Percentiles rank a stretch among this genome's conserved stretches.
These are phyloP conservation scores for Chloromonas sp. DNA, from an alignment of 163 green algal species.

Conservation along the genomic window DNA sequence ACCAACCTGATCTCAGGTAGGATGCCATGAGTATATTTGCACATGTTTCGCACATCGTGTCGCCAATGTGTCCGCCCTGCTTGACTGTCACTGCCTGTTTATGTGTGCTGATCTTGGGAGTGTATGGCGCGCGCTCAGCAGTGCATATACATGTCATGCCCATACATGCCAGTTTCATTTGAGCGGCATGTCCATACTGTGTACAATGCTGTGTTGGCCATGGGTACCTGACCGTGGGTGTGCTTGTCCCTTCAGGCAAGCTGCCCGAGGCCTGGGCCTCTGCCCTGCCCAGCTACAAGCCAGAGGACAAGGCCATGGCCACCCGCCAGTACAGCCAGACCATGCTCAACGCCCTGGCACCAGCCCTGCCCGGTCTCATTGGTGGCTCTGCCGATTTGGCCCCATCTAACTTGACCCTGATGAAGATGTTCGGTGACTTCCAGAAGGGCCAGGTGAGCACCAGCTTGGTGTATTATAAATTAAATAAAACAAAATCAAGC, in stretches of 20 bases:
- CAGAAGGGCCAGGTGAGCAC: slow-evolving; percentile 52
- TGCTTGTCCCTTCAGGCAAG: slow-evolving; percentile 36
- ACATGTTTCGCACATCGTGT: too few species aligned
- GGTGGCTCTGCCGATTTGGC: slow-evolving; percentile 95
- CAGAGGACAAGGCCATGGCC: slow-evolving; percentile 90
- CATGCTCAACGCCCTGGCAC: slow-evolving; percentile 91
- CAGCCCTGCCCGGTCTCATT: slow-evolving; percentile 86
- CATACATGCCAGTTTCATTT: too few species aligned
- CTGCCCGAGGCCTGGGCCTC: slow-evolving; percentile 82
- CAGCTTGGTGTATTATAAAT: neutral
- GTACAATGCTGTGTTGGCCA: too few species aligned
- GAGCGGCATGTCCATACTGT: too few species aligned
- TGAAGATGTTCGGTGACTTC: slow-evolving; percentile 91
- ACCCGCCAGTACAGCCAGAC: slow-evolving; percentile 93
- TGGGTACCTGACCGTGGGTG: neutral
- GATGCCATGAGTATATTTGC: neutral
- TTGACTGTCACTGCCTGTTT: neutral
- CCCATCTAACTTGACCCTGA: slow-evolving; percentile 97
- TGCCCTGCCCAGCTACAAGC: slow-evolving; percentile 84
- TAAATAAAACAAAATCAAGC: too few species aligned
- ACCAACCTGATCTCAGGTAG: neutral
- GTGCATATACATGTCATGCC: too few species aligned
- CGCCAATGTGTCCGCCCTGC: neutral
- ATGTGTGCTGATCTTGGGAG: neutral
- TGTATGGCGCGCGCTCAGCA: too few species aligned